These are phyloP conservation scores for Vicia faba DNA, from an alignment of 306 rosid species.

Conservation along the genomic window DNA sequence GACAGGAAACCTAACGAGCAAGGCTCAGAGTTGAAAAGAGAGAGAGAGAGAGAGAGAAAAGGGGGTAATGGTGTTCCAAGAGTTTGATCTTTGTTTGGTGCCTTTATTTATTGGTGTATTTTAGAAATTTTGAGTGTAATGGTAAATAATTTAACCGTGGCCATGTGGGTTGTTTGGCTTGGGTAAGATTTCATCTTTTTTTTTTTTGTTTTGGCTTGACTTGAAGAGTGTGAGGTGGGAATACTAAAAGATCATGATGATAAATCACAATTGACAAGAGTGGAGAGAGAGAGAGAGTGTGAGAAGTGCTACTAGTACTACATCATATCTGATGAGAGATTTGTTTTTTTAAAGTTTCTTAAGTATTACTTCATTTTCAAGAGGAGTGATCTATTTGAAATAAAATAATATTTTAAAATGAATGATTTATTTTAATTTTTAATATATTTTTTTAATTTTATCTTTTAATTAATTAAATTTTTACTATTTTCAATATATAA, in stretches of 20 bases:
- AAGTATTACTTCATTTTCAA: no score
- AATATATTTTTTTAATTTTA: no score
- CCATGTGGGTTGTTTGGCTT: constrained; percentile 31
- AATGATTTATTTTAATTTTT: no score
- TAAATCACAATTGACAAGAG: constrained; percentile 23
- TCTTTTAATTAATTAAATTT: no score
- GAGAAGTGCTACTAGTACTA: not conserved
- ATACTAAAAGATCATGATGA: constrained; percentile 35
- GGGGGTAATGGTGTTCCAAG: constrained; percentile 29
- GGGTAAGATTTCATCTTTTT: constrained; percentile 24
- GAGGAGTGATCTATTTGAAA: no score
- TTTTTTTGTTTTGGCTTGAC: not conserved
- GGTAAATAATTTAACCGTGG: constrained; percentile 25
- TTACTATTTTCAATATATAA: no score
- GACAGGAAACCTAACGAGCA: constrained; percentile 31
- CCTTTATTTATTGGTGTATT: constrained; percentile 49
- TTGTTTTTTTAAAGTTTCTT: constrained; percentile 31
- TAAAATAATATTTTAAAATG: no score
- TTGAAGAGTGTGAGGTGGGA: constrained; percentile 39
- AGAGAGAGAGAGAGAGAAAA: constrained; percentile 2
- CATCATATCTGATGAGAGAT: constrained; percentile 34
- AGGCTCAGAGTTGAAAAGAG: constrained; percentile 42
- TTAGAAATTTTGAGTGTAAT: not conserved
- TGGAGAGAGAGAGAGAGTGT: constrained; percentile 13
- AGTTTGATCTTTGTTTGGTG: constrained; percentile 41